These are phyloP conservation scores for Ilex asprella DNA, from an alignment of 257 asterid species.

Conservation along the genomic window DNA sequence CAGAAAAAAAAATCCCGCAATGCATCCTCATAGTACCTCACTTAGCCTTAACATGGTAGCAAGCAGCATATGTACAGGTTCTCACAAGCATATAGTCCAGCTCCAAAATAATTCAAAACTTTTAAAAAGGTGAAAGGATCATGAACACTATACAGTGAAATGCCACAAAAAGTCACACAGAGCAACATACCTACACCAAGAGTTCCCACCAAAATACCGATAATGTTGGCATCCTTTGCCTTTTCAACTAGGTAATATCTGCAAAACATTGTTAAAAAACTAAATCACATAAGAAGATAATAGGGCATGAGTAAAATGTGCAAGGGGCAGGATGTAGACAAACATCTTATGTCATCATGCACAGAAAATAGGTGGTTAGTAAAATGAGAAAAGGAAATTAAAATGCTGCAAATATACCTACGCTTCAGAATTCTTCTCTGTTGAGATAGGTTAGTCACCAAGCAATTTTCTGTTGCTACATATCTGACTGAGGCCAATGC, in stretches of 20 bases:
- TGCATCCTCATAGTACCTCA: no score
- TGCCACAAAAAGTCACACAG: slow-evolving; percentile 3
- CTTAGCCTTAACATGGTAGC: no score
- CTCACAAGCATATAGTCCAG: no score
- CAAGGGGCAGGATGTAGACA: no score
- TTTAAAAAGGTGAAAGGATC: background rate
- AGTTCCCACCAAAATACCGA: slow-evolving; percentile 96
- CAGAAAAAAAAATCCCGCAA: no score
- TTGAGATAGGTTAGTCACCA: slow-evolving; percentile 58
- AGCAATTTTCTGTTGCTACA: slow-evolving; percentile 54
- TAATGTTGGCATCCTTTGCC: slow-evolving; percentile 93
- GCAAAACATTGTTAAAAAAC: slow-evolving; percentile 3
- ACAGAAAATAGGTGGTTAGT: background rate
- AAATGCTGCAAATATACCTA: slow-evolving; percentile 38
- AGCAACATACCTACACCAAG: slow-evolving; percentile 80
- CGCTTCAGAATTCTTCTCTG: slow-evolving; percentile 72
- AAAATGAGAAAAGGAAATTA: background rate
- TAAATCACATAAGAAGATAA: background rate
- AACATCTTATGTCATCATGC: no score
- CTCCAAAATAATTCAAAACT: no score
- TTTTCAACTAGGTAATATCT: slow-evolving; percentile 94
- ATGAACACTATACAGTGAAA: background rate
- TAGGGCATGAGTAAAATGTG: background rate
- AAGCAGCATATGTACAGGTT: no score
- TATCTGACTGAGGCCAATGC: slow-evolving; percentile 72